Percentiles rank a stretch among this genome's conserved stretches.
These are phyloP conservation scores for Neurospora sp. DNA, from an alignment of 495 filamentous ascomycete species.

Conservation along the genomic window DNA sequence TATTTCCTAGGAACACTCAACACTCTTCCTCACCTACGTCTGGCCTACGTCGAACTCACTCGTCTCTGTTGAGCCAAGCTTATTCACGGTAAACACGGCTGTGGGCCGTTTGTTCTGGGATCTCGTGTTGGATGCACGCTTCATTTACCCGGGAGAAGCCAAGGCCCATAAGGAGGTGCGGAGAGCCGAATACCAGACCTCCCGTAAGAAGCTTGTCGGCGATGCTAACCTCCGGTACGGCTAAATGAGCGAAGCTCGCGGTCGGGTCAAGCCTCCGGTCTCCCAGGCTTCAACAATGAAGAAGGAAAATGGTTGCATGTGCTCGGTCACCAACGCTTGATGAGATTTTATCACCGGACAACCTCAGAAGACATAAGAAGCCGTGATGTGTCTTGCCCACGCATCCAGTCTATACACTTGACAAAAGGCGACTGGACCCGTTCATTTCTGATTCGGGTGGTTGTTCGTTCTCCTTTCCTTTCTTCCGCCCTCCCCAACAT, in stretches of 20 bases:
- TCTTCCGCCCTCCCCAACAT: neutral
- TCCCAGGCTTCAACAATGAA: neutral
- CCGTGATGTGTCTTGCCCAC: neutral
- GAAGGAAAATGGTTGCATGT: neutral
- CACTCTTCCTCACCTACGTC: neutral
- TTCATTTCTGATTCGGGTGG: neutral
- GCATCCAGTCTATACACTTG: neutral
- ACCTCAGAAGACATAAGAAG: neutral
- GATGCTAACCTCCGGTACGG: neutral
- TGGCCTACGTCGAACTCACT: neutral
- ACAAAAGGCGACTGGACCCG: neutral
- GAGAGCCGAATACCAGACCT: neutral
- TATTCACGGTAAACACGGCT: neutral
- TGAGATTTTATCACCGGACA: neutral
- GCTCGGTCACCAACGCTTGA: neutral
- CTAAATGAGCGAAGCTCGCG: neutral
- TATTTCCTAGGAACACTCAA: neutral
- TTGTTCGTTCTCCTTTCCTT: neutral
- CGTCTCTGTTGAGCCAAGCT: neutral
- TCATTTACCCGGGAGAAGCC: neutral
- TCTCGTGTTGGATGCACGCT: neutral
- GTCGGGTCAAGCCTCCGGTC: neutral
- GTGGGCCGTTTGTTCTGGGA: neutral
- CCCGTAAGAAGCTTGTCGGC: neutral
- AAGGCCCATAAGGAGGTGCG: neutral